Percentiles rank a stretch among this genome's conserved stretches.
Conservation (phyloP, 805 yeast genomes). For the Clavispora fructus region DNA sequence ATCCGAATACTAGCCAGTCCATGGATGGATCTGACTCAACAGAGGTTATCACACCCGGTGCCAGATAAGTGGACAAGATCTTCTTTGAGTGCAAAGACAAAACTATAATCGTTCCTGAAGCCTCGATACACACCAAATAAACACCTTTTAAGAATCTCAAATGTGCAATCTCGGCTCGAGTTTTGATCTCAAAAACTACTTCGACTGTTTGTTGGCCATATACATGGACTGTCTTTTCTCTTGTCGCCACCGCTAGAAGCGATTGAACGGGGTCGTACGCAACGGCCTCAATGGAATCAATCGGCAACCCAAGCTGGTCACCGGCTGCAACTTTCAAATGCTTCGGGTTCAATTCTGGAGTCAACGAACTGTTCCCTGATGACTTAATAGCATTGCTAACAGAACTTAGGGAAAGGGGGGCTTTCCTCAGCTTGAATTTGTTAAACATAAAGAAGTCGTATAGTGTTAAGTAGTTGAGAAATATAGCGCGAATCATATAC, state of each 20-base stretch:
- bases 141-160: constrained; percentile 74
- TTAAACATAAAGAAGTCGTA: constrained; percentile 23
- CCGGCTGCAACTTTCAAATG: constrained; percentile 22
- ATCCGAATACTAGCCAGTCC: constrained; percentile 82
- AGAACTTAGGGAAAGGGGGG: constrained; percentile 37
- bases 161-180: constrained; percentile 46
- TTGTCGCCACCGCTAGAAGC: constrained; percentile 75
- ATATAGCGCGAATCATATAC: background rate
- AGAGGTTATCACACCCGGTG: constrained; percentile 64
- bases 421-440: constrained; percentile 35
- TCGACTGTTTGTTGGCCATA: constrained; percentile 82
- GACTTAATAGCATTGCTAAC: constrained; percentile 39
- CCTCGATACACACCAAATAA: constrained; percentile 70
- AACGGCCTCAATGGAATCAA: constrained; percentile 58
- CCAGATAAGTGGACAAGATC: constrained; percentile 53
- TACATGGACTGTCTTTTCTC: constrained; percentile 63
- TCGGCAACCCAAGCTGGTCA: constrained; percentile 35
- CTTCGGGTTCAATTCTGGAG: constrained; percentile 33
- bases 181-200: constrained; percentile 52
- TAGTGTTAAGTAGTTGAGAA: background rate
- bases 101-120: constrained; percentile 55
- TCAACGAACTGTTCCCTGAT: constrained; percentile 22
- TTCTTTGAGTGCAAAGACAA: constrained; percentile 63
- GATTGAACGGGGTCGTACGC: constrained; percentile 90
- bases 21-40: constrained; percentile 79